Percentiles rank a stretch among this genome's conserved stretches.
phyloP scores from a whole-genome alignment of 352 stramenopile genomes.

The Elongisporangium prolatum region DNA sequence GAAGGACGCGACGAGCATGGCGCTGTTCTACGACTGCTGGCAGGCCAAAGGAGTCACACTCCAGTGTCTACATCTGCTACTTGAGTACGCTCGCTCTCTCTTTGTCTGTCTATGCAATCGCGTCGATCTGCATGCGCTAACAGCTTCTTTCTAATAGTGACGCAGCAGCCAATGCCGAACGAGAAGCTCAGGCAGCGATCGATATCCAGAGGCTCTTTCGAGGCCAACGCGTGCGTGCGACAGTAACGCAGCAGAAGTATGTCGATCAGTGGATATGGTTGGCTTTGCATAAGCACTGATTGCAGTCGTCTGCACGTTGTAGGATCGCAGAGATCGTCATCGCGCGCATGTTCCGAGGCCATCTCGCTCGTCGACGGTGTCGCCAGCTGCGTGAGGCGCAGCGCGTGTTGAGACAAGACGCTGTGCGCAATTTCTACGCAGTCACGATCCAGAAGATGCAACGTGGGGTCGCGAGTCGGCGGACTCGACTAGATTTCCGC shows the following conservation, averaged over 20 bases:
- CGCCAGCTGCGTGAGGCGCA: conserved; percentile 15
- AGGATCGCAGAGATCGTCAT: conserved; percentile 53
- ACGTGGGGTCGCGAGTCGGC: conserved; percentile 42
- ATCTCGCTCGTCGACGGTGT: conserved; percentile 36
- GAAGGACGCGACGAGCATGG: conserved; percentile 21
- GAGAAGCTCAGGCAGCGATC: conserved; percentile 32
- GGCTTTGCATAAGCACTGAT: neutral
- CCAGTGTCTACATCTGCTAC: conserved; percentile 39
- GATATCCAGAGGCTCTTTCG: conserved; percentile 63
- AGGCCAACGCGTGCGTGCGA: conserved; percentile 44
- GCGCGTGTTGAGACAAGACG: conserved; percentile 6
- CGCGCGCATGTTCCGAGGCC: conserved; percentile 48
- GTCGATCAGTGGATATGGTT: conserved; percentile 1
- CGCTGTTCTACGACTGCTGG: conserved; percentile 69
- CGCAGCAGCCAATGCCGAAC: conserved; percentile 29
- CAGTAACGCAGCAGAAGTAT: conserved; percentile 30
- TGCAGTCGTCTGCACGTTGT: neutral
- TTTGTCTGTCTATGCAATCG: too few relatives aligned
- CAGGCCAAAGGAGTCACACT: conserved; percentile 35
- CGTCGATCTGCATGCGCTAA: conserved; percentile 4
- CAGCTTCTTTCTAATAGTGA: conserved; percentile 25
- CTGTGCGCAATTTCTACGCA: conserved; percentile 41
- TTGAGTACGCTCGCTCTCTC: conserved; percentile 35
- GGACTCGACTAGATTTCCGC: conserved; percentile 44
- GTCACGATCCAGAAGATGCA: conserved; percentile 51